Evolutionary conservation across 176 grass and related monocot genomes (phyloP).

Genomic region (Cenchrus purpureus): DNA sequence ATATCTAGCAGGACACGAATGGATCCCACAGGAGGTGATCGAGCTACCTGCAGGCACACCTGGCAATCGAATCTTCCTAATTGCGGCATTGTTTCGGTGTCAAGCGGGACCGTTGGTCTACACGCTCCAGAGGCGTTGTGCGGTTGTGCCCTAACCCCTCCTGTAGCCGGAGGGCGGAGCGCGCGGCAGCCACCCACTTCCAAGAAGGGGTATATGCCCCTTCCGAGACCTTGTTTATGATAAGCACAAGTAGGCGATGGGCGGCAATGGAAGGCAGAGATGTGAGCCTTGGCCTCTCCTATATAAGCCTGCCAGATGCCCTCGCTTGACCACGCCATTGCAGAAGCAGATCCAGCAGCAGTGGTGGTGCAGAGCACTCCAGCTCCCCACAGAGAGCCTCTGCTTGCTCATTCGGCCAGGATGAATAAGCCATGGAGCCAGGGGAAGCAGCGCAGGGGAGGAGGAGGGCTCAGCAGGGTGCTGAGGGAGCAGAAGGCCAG

Average conservation of each 20-base stretch:
- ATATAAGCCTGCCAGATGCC: conserved; percentile 44
- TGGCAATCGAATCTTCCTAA: neutral
- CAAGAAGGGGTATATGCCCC: conserved; percentile 44
- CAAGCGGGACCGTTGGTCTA: conserved; percentile 42
- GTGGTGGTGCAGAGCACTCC: conserved; percentile 8
- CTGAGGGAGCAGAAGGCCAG: conserved; percentile 66
- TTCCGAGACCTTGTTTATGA: conserved; percentile 29
- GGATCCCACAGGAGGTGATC: neutral
- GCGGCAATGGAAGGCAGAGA: neutral
- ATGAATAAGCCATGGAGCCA: conserved; percentile 49
- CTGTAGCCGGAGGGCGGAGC: neutral
- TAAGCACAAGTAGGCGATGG: conserved; percentile 27
- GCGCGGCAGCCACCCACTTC: conserved; percentile 28
- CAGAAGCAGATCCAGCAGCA: conserved; percentile 29
- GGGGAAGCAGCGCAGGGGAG: conserved; percentile 38
- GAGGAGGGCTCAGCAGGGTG: conserved; percentile 53
- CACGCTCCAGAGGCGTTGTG: conserved; percentile 32
- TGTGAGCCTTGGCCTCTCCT: neutral
- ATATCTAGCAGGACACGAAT: conserved; percentile 25
- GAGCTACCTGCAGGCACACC: neutral
- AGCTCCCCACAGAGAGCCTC: neutral
- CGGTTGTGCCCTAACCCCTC: conserved; percentile 17
- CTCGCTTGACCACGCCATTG: conserved; percentile 35
- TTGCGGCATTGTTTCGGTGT: conserved; percentile 27
- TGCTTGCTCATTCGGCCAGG: neutral